Percentiles rank a stretch among this genome's conserved stretches.
Conservation (phyloP, 805 yeast genomes). For the Cyberlindnera amylophila region DNA sequence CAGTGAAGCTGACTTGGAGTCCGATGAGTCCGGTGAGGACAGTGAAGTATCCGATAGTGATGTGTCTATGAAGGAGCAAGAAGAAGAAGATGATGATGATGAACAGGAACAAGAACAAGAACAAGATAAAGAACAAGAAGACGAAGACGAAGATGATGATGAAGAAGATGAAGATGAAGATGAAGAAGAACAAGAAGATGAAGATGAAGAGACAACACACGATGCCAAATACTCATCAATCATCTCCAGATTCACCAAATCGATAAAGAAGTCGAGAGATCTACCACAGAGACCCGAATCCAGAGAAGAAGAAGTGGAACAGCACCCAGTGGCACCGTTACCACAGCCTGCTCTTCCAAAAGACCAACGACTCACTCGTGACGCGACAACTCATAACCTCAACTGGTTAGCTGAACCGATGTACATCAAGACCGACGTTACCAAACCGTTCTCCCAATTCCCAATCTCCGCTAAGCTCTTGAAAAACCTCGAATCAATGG, state of each 20-base stretch:
- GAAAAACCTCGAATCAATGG: conserved; percentile 43
- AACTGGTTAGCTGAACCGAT: conserved; percentile 69
- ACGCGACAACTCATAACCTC: conserved; percentile 35
- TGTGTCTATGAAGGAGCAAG: conserved; percentile 5
- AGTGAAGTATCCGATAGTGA: neutral
- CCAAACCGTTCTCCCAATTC: conserved; percentile 47
- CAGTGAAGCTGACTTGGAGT: conserved; percentile 14
- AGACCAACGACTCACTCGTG: conserved; percentile 39
- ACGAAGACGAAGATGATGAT: conserved; percentile 11
- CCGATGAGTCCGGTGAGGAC: conserved; percentile 11
- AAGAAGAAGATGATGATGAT: conserved; percentile 20
- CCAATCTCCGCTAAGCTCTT: conserved; percentile 39
- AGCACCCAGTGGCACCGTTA: conserved; percentile 58
- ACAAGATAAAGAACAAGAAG: conserved; percentile 8
- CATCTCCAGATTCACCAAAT: conserved; percentile 48
- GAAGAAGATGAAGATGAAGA: conserved; percentile 13
- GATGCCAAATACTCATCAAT: conserved; percentile 46
- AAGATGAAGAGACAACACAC: conserved; percentile 20
- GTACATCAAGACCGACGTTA: conserved; percentile 46
- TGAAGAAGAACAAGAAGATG: conserved; percentile 20
- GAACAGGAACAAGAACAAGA: conserved; percentile 21
- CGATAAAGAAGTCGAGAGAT: conserved; percentile 28
- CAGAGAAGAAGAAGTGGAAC: conserved; percentile 28
- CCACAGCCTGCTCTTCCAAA: conserved; percentile 79
- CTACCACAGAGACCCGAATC: conserved; percentile 17